These are phyloP conservation scores for Xylaria sp. DNA, from an alignment of 2,329 filamentous ascomycete species.

Conservation along the genomic window DNA sequence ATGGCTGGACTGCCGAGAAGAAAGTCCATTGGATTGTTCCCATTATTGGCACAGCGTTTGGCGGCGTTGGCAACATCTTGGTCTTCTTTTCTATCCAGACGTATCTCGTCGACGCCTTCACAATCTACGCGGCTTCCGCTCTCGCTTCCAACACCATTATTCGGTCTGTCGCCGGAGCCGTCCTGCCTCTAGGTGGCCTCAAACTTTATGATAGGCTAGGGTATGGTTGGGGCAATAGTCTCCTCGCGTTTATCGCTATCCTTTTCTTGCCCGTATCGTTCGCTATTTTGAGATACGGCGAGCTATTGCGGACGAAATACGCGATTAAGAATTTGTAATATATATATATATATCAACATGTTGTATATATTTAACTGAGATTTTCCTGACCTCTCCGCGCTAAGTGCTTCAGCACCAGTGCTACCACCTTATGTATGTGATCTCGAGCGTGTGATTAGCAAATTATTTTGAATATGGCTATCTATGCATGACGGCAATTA, in stretches of 20 bases:
- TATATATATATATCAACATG: not conserved
- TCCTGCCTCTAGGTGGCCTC: constrained; percentile 59
- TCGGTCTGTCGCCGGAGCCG: constrained; percentile 54
- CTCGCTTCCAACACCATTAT: constrained; percentile 64
- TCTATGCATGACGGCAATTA: no score
- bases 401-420: no score
- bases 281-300: constrained; percentile 30
- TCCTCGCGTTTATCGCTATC: constrained; percentile 57
- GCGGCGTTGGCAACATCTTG: constrained; percentile 45
- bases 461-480: no score
- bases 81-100: constrained; percentile 35
- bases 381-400: no score
- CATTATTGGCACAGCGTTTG: constrained; percentile 50
- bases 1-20: constrained; percentile 55
- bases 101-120: constrained; percentile 63
- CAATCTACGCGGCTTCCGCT: constrained; percentile 59
- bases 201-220: constrained; percentile 58
- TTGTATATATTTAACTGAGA: no score
- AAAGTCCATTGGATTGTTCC: constrained; percentile 55
- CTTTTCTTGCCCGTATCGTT: constrained; percentile 29
- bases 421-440: no score
- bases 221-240: constrained; percentile 63
- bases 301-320: constrained; percentile 26
- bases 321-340: constrained; percentile 27
- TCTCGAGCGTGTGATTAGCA: no score